Evolutionary conservation across 2,329 filamentous ascomycete genomes (phyloP), one percentile per base, ranked within the genome.

Genomic region (Fusarium praegraminearum): DNA sequence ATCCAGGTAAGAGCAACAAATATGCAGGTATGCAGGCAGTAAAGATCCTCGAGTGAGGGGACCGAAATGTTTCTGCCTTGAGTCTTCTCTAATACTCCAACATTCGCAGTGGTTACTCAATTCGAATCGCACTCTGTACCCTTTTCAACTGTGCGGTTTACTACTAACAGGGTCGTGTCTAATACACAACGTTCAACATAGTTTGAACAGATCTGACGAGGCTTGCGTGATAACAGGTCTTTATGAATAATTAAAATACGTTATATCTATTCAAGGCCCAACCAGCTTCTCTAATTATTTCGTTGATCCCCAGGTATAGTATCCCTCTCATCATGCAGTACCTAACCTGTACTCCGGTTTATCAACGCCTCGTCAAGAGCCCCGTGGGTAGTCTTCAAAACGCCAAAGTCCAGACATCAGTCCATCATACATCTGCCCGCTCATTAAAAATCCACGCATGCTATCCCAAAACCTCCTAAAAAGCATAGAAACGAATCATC

Each of bases 361-460:
- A 47, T 65, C 54, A 69, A 67, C 40, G 30, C 61, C 51, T 55
- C 41, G 11, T 63, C 43, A 38, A 43, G 41, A 62, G 26, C 26
- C 49, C 24, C 32, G 11, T 12, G 5, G 33, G 28, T n/a, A 8
- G 22, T 38, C 22, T 51, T 49, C 30, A 33, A 64, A 70, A 70
- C 67, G 67, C 67, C 67, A 54, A 53, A 67, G 26, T 30, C 45
- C 63, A 24, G 9, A 26, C 46, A 41, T 45, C 57, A 65, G n/a
- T 65, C 46, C 47, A 53, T 57, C 57, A 33, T 62, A 65, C 22
- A 51, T 56, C 67, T 49, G 54, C 16, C 26, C 40, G 41, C 54
- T 43, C 26, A 51, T 68, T 67, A 59, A 61, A 62, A 60, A 56
- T 54, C 40, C 43, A 36, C 30, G 45, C 26, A 36, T 66, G 55